Evolutionary conservation across 345 rosid species (phyloP).

Genomic region (Murraya koenigii): DNA sequence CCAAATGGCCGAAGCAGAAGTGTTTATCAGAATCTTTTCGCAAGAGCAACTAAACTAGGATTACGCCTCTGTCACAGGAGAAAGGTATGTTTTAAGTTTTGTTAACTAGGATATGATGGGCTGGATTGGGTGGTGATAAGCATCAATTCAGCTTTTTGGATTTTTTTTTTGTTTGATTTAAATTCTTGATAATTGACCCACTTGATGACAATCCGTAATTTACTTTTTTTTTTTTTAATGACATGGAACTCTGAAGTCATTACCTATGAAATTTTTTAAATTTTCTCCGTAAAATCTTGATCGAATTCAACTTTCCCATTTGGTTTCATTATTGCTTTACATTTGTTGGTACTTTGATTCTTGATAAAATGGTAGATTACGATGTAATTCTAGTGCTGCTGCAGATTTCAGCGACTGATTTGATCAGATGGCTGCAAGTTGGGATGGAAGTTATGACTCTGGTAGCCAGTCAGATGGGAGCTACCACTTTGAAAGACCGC

Average conservation of each 20-base stretch:
- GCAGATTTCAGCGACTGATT: conserved; percentile 25
- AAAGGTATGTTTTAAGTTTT: conserved; percentile 1
- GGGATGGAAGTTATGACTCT: conserved; percentile 59
- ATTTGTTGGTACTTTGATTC: background rate
- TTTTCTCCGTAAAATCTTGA: background rate
- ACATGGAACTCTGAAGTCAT: background rate
- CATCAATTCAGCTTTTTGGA: background rate
- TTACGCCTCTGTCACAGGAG: background rate
- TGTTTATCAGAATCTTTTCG: background rate
- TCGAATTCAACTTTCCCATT: background rate
- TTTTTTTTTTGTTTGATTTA: background rate
- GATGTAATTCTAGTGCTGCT: conserved; percentile 3
- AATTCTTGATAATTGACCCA: background rate
- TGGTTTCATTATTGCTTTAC: background rate
- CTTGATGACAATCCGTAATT: background rate
- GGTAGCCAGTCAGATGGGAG: conserved; percentile 83
- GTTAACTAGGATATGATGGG: background rate
- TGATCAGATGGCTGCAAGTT: conserved; percentile 57
- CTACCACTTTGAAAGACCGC: conserved; percentile 53
- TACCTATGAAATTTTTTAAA: background rate
- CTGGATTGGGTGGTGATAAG: background rate
- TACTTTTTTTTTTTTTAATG: background rate
- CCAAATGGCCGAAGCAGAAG: background rate
- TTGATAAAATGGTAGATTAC: background rate
- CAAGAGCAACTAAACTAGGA: background rate